Evolutionary conservation across 2,329 filamentous ascomycete species (phyloP).

Genomic region (Neocucurbitaria cava): DNA sequence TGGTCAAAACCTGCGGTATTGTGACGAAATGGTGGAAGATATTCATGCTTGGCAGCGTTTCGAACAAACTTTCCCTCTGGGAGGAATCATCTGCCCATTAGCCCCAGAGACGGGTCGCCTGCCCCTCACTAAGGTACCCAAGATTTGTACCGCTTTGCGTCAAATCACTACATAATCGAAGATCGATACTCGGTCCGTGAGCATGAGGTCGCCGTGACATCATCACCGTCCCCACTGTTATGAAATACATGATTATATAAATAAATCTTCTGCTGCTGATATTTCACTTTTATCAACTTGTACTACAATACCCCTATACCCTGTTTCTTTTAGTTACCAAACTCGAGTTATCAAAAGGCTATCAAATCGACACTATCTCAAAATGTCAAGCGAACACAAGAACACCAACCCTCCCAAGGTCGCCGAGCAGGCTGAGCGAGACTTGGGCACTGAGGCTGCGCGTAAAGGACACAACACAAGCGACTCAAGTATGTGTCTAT

Average conservation of each 20-base stretch:
- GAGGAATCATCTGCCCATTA: too few species aligned
- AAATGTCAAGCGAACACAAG: slow-evolving; percentile 54
- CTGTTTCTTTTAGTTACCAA: slow-evolving; percentile 2
- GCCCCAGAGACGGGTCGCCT: too few species aligned
- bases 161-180: neutral
- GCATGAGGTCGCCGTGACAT: slow-evolving; percentile 31
- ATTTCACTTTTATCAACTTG: too few species aligned
- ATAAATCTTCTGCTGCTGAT: too few species aligned
- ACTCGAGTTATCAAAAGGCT: neutral
- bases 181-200: too few species aligned
- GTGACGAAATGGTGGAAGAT: too few species aligned
- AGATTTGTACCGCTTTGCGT: neutral
- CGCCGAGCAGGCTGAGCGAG: slow-evolving; percentile 57
- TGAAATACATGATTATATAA: neutral
- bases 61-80: too few species aligned
- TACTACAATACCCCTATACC: neutral
- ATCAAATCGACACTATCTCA: slow-evolving; percentile 12
- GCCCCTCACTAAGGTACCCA: too few species aligned
- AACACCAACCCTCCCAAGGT: slow-evolving; percentile 52
- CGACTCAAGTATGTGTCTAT: slow-evolving; percentile 46
- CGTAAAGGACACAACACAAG: slow-evolving; percentile 47
- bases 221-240: slow-evolving; percentile 17
- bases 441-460: slow-evolving; percentile 54
- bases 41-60: too few species aligned
- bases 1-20: too few species aligned